These are phyloP conservation scores for Kickxella alabastrina DNA, from an alignment of 192 early-diverging fungal species.

Conservation along the genomic window DNA sequence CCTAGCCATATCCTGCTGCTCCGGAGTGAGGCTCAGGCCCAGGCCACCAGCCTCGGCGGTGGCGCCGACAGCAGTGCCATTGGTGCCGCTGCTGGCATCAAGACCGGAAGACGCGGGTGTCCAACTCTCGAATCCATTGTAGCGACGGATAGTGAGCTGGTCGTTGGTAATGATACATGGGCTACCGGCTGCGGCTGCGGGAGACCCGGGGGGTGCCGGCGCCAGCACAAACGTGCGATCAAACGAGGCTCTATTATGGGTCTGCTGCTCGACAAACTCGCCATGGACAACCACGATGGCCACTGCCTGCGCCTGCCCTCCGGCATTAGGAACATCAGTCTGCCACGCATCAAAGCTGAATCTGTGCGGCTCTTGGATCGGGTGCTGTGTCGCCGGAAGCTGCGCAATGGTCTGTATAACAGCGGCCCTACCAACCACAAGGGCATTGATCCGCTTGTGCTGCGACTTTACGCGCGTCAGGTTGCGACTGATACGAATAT, in stretches of 20 bases:
- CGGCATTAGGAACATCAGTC: slow-evolving; percentile 10
- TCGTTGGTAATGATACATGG: slow-evolving; percentile 42
- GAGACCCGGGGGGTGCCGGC: slow-evolving; percentile 32
- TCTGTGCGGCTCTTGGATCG: slow-evolving; percentile 37
- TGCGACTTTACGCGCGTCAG: slow-evolving; percentile 28
- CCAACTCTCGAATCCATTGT: slow-evolving; percentile 49
- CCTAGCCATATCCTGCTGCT: slow-evolving; percentile 48
- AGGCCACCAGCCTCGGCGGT: background rate
- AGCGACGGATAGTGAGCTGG: slow-evolving; percentile 40
- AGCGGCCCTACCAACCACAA: slow-evolving; percentile 23
- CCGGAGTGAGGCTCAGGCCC: slow-evolving; percentile 13
- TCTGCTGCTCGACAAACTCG: slow-evolving; percentile 32
- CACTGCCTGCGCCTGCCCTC: slow-evolving; percentile 8
- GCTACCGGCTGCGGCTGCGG: slow-evolving; percentile 32
- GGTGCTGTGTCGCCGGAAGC: slow-evolving; percentile 40
- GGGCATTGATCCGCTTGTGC: slow-evolving; percentile 25
- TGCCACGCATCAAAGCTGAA: slow-evolving; percentile 51
- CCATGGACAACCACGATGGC: slow-evolving; percentile 36
- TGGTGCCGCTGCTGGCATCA: slow-evolving; percentile 1
- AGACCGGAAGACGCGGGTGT: background rate
- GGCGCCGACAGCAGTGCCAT: background rate
- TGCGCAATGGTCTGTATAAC: slow-evolving; percentile 24
- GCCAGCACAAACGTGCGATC: slow-evolving; percentile 41
- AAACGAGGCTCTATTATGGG: slow-evolving; percentile 28
- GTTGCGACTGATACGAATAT: slow-evolving; percentile 43